Percentiles rank a stretch among this genome's conserved stretches.
phyloP scores from a whole-genome alignment of 257 asterid species.

The Nicotiana sylvestris region DNA sequence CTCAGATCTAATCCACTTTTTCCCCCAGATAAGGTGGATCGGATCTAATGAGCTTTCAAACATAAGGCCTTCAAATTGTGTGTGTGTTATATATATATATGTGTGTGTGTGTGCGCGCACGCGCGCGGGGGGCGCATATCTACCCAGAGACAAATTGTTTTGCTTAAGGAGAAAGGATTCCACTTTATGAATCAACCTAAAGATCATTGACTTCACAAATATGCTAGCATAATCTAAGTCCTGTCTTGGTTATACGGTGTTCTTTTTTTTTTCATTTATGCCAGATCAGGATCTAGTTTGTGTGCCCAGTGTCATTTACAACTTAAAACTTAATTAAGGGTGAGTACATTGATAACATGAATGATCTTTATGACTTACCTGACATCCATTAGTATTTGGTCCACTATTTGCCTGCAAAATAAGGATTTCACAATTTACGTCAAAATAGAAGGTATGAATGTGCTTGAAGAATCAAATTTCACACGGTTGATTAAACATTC shows the following conservation, averaged over 20 bases:
- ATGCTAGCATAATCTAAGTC: neutral
- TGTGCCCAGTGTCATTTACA: neutral
- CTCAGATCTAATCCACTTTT: neutral
- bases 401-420: conserved; percentile 91
- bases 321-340: neutral
- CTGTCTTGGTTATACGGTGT: neutral
- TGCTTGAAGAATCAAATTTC: neutral
- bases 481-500: neutral
- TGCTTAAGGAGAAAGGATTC: neutral
- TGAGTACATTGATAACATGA: neutral
- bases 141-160: neutral
- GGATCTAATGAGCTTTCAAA: neutral
- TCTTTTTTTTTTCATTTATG: neutral
- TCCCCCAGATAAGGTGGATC: neutral
- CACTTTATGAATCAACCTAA: neutral
- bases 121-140: neutral
- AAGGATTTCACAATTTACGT: neutral
- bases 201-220: neutral
- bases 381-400: conserved; percentile 80
- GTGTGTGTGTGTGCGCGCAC: neutral
- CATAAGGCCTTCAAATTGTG: too few relatives aligned
- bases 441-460: neutral
- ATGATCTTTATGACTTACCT: conserved; percentile 44
- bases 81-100: too few relatives aligned
- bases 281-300: neutral